Base-by-base conservation (phyloP, 805 yeast species). In the Zygosaccharomyces kombuchaensis region DNA sequence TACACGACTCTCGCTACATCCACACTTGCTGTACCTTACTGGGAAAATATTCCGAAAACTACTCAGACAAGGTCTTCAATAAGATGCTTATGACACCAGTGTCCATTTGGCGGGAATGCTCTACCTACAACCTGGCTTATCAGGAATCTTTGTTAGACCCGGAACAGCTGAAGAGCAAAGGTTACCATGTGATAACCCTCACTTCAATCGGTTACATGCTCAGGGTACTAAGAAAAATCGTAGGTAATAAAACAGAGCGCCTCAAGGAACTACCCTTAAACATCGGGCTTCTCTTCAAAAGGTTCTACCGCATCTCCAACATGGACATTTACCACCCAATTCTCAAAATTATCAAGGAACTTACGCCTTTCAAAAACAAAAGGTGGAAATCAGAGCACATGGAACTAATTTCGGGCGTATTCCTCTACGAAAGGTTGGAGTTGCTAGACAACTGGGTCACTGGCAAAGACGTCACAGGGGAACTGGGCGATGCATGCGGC, bases 301-400 rank as follows among this genome's bases (percentile, higher is more conserved):
- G 53, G 26, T 65, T 86, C 4, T 67, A 76, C 39, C 68, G 76
- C 3, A 72, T 88, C 36, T 82, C 80, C 59, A 87, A 86, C 57
- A 60, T 69, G 19, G 74, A 75, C 8, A 63, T 88, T 19, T 82
- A 85, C 67, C 71, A 71, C 40, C 90, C 95, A 1, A 80, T 86
- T 3, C 69, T 90, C 56, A 82, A 81, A 57, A 75, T 86, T 1
- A 70, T 90, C 48, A 89, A 87, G 62, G 81, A 85, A 51, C 74
- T 89, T 41, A 81, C 89, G 1, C 96, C 97, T 0, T 87, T 84
- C 66, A 90, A 87, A 57, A 96, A 96, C 14, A 81, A 93, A 48
- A 89, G 90, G 64, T 91, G 99, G 99, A 82, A 89, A 55, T 78
- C 89, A 10, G 78, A 81, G 51, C 93, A 91, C 61, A 91, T 93